Evolutionary conservation across 768 basidiomycete genomes (phyloP).

Genomic region (Tylopilus sp.): DNA sequence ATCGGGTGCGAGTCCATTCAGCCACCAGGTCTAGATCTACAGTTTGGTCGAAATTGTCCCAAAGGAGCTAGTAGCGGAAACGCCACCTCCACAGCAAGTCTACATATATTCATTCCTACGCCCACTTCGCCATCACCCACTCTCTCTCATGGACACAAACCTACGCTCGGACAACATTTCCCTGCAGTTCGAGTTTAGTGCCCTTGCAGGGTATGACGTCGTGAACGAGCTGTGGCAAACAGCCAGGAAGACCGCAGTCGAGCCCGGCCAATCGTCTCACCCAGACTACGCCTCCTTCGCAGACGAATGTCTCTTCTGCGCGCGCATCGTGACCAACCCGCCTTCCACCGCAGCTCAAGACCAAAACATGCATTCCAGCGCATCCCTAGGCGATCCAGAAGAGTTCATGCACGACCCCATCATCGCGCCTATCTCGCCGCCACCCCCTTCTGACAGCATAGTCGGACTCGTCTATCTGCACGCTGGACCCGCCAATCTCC

Average conservation of each 20-base stretch:
- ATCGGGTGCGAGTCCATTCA: no score
- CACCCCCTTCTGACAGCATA: not conserved
- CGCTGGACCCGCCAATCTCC: conserved; percentile 13
- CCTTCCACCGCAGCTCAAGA: not conserved
- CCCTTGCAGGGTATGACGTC: not conserved
- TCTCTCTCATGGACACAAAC: conserved; percentile 2
- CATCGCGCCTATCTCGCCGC: not conserved
- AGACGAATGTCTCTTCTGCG: conserved; percentile 30
- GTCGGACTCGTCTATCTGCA: conserved; percentile 30
- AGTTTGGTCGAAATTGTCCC: no score
- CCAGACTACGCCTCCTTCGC: conserved; percentile 23
- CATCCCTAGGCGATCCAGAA: not conserved
- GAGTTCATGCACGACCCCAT: not conserved
- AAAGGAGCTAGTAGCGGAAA: no score
- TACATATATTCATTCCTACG: conserved; percentile 5
- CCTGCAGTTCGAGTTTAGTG: not conserved
- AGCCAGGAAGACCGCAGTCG: conserved; percentile 24
- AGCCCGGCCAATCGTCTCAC: conserved; percentile 24
- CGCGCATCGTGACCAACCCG: conserved; percentile 12
- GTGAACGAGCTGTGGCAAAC: conserved; percentile 19
- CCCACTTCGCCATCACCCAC: conserved; percentile 9
- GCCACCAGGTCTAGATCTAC: no score
- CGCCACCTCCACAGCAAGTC: conserved; percentile 14
- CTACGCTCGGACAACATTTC: conserved; percentile 15
- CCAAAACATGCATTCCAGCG: not conserved